phyloP scores from a whole-genome alignment of 768 basidiomycete species.

The Chlorophyllum brunneum region DNA sequence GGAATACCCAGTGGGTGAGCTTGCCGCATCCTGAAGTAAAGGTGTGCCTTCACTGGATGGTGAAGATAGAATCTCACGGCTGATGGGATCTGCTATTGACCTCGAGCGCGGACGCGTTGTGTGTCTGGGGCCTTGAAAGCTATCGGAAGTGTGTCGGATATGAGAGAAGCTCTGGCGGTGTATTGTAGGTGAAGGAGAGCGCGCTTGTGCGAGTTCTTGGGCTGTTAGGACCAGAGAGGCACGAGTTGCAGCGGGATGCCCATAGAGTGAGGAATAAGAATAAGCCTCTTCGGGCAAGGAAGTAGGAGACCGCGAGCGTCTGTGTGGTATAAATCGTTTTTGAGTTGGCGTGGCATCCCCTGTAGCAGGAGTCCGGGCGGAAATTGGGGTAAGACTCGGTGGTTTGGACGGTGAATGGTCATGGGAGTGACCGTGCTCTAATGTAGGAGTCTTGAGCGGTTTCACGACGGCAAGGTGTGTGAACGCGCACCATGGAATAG shows the following conservation, averaged over 20 bases:
- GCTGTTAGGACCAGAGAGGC: conserved; percentile 79
- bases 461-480: conserved; percentile 6
- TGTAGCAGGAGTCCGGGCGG: conserved; percentile 18
- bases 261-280: conserved; percentile 55
- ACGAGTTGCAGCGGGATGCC: conserved; percentile 69
- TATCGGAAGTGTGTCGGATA: conserved; percentile 25
- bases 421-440: conserved; percentile 64
- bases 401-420: conserved; percentile 21
- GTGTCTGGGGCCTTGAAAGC: conserved; percentile 9
- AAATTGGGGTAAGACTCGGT: conserved; percentile 30
- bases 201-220: conserved; percentile 66
- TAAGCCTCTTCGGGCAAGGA: conserved; percentile 35
- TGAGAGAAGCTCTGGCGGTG: conserved; percentile 20
- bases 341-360: conserved; percentile 26
- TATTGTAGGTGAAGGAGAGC: conserved; percentile 41
- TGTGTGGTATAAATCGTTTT: conserved; percentile 21
- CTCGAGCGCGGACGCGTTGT: not conserved
- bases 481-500: conserved; percentile 81
- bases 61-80: not conserved
- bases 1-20: conserved; percentile 17
- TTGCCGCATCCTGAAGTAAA: conserved; percentile 10
- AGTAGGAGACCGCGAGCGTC: conserved; percentile 26
- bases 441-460: not conserved
- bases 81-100: conserved; percentile 6
- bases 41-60: conserved; percentile 1